Conservation (phyloP, 2,329 filamentous ascomycete genomes). For the Aspergillus carbonarius region DNA sequence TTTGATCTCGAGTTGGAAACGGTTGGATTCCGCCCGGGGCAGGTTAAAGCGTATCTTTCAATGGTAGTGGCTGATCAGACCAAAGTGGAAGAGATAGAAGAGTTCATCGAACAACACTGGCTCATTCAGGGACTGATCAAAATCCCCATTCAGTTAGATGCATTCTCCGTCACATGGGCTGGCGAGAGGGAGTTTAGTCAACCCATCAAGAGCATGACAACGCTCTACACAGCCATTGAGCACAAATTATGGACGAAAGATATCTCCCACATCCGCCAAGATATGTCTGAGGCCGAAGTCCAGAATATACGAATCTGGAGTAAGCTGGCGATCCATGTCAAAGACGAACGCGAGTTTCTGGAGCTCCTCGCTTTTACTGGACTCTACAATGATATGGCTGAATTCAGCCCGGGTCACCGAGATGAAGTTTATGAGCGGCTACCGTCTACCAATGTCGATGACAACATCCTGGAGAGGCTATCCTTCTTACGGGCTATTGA, state of each 20-base stretch:
- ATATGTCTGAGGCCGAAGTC: constrained; percentile 25
- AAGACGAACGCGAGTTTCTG: constrained; percentile 25
- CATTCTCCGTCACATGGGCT: constrained; percentile 43
- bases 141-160: constrained; percentile 50
- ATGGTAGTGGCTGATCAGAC: constrained; percentile 7
- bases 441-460: constrained; percentile 11
- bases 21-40: constrained; percentile 39
- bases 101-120: constrained; percentile 34
- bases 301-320: not conserved
- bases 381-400: constrained; percentile 33
- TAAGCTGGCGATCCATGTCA: constrained; percentile 8
- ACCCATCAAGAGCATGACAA: constrained; percentile 39
- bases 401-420: constrained; percentile 31
- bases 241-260: constrained; percentile 44
- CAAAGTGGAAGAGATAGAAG: constrained; percentile 24
- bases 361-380: constrained; percentile 40
- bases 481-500: constrained; percentile 30
- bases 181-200: constrained; percentile 9
- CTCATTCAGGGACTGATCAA: constrained; percentile 40
- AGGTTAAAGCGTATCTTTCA: constrained; percentile 37
- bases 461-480: constrained; percentile 21
- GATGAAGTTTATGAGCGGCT: constrained; percentile 14
- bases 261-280: constrained; percentile 5
- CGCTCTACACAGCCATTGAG: constrained; percentile 30
- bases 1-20: constrained; percentile 42